phyloP scores from a whole-genome alignment of 805 yeast genomes.

The Starmerella cellae region DNA sequence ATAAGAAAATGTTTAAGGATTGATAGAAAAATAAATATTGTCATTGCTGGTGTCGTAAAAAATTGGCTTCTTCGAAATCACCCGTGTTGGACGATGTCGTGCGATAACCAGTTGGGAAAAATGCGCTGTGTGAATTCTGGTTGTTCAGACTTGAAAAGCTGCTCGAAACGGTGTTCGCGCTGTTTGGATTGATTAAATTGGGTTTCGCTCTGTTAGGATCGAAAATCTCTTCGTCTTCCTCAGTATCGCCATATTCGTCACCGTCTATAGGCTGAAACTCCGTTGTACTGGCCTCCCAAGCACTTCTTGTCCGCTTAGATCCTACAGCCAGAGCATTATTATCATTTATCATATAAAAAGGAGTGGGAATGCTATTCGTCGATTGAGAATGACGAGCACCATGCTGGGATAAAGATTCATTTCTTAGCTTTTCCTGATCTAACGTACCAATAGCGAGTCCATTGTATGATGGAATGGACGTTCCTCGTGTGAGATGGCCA shows the following conservation, averaged over 20 bases:
- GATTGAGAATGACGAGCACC: slow-evolving; percentile 7
- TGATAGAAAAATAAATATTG: neutral
- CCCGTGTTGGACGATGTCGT: slow-evolving; percentile 12
- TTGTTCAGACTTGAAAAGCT: too few species aligned
- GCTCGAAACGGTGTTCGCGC: too few species aligned
- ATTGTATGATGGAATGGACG: slow-evolving; percentile 22
- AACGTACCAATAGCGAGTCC: slow-evolving; percentile 22
- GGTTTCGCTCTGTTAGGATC: neutral
- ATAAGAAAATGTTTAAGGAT: neutral
- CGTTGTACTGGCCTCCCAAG: too few species aligned
- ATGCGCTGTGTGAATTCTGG: neutral
- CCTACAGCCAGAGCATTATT: too few species aligned
- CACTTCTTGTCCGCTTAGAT: too few species aligned
- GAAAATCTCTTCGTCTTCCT: slow-evolving; percentile 15
- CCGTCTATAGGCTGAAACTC: too few species aligned
- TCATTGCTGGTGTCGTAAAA: slow-evolving; percentile 10
- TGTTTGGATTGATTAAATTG: too few species aligned
- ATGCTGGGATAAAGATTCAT: neutral
- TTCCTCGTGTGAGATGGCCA: slow-evolving; percentile 22
- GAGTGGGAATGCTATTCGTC: slow-evolving; percentile 7
- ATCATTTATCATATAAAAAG: too few species aligned
- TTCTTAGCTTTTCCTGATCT: slow-evolving; percentile 9
- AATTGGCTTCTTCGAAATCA: slow-evolving; percentile 25
- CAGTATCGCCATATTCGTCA: slow-evolving; percentile 22
- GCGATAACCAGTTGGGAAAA: slow-evolving; percentile 5